Conservation (phyloP, 441 rosid species). For the Erysimum cheiri region DNA sequence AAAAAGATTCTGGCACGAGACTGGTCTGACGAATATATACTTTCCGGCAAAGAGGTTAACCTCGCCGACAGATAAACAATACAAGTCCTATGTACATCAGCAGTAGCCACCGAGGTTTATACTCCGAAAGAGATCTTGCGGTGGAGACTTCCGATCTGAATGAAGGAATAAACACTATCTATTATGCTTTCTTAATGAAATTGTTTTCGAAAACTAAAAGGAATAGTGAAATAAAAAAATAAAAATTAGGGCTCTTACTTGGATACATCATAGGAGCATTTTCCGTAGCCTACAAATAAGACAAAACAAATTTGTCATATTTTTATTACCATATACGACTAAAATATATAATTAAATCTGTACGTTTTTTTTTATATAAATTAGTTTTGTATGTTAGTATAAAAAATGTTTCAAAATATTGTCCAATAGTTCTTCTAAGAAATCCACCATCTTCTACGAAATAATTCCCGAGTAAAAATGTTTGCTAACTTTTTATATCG, state of each 20-base stretch:
- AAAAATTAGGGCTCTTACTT: conserved; percentile 50
- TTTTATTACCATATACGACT: background rate
- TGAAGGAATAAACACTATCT: background rate
- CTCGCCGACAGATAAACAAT: conserved; percentile 54
- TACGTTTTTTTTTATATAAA: no score
- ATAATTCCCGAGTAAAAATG: background rate
- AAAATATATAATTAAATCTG: background rate
- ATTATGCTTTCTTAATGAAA: background rate
- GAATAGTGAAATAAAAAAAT: background rate
- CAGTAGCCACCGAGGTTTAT: conserved; percentile 41
- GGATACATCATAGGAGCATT: conserved; percentile 57
- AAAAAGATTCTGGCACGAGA: conserved; percentile 26
- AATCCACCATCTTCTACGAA: background rate
- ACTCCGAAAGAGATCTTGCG: conserved; percentile 42
- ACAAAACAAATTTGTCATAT: background rate
- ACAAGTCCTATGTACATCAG: conserved; percentile 50
- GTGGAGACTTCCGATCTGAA: conserved; percentile 58
- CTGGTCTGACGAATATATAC: conserved; percentile 13
- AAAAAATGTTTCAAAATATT: background rate
- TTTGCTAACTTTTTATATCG: background rate
- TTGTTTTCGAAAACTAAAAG: background rate
- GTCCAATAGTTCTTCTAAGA: background rate
- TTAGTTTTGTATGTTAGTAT: background rate
- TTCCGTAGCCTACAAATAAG: conserved; percentile 66
- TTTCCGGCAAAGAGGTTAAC: conserved; percentile 44